Evolutionary conservation across 2,329 filamentous ascomycete species (phyloP).

Genomic region (Colletotrichum magnum): DNA sequence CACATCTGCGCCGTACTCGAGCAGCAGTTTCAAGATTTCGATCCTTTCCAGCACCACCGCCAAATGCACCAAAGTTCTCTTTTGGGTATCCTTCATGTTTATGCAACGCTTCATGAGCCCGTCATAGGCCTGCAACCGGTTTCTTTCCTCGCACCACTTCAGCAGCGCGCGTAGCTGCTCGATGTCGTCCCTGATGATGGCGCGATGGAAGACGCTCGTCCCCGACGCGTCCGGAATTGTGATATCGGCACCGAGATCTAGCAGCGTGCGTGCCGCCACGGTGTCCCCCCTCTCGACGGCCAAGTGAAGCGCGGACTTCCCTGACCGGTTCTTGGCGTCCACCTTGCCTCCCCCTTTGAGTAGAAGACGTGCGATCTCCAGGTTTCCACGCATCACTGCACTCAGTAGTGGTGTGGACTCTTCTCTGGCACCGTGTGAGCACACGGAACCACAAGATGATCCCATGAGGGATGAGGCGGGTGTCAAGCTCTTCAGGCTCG

Average conservation of each 20-base stretch:
- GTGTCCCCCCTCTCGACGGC: conserved; percentile 23
- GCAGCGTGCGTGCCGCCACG: conserved; percentile 5
- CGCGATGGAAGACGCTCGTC: conserved; percentile 8
- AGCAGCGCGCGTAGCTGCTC: conserved; percentile 18
- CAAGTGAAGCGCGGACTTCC: conserved; percentile 20
- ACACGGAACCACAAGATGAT: conserved; percentile 8
- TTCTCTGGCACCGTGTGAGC: neutral
- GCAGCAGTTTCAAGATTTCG: conserved; percentile 1
- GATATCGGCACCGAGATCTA: conserved; percentile 23
- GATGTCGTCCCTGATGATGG: conserved; percentile 15
- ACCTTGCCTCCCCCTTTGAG: conserved; percentile 21
- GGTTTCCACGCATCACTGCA: conserved; percentile 17
- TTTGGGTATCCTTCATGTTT: conserved; percentile 15
- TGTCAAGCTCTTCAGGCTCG: conserved; percentile 4
- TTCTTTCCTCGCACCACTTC: conserved; percentile 23
- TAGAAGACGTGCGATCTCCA: conserved; percentile 13
- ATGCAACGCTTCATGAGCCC: conserved; percentile 18
- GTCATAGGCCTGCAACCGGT: neutral
- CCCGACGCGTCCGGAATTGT: conserved; percentile 7
- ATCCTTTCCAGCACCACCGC: conserved; percentile 17
- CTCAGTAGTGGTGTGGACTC: conserved; percentile 21
- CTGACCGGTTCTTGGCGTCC: conserved; percentile 8
- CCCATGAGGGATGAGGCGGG: neutral
- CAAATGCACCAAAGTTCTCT: conserved; percentile 22
- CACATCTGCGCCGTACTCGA: conserved; percentile 12